Conservation (phyloP, 148 eudicot genomes). For the Amaranthus palmeri region DNA sequence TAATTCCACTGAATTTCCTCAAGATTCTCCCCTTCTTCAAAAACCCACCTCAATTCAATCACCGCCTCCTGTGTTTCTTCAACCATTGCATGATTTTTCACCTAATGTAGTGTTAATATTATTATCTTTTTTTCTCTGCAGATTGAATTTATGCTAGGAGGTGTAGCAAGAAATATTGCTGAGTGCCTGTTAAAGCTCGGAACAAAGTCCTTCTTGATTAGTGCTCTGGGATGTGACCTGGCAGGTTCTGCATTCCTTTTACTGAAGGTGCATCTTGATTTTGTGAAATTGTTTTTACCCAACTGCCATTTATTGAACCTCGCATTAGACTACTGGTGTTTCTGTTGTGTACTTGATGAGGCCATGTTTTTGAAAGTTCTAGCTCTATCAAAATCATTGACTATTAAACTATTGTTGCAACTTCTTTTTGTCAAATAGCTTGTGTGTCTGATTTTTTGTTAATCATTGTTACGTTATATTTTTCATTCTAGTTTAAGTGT, state of each 20-base stretch:
- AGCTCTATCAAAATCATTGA: background rate
- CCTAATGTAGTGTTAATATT: no score
- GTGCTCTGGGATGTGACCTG: slow-evolving; percentile 79
- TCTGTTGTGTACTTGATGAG: background rate
- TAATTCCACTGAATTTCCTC: no score
- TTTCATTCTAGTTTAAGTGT: background rate
- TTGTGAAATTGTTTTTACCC: background rate
- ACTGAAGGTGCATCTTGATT: background rate
- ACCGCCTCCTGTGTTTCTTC: no score
- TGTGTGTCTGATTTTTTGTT: background rate
- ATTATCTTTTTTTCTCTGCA: slow-evolving; percentile 19
- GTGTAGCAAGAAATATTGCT: slow-evolving; percentile 92
- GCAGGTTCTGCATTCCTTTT: slow-evolving; percentile 46
- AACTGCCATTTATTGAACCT: background rate
- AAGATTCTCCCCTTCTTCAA: no score
- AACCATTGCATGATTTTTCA: no score
- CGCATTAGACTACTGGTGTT: background rate
- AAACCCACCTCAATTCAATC: no score
- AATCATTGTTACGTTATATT: background rate
- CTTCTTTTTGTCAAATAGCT: background rate
- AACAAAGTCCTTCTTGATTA: slow-evolving; percentile 60
- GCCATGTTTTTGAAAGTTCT: background rate
- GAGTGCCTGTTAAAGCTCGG: slow-evolving; percentile 90
- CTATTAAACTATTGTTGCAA: background rate
- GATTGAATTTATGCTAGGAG: slow-evolving; percentile 70